Conservation (phyloP, 2,329 filamentous ascomycete species). For the Sarocladium oryzae region DNA sequence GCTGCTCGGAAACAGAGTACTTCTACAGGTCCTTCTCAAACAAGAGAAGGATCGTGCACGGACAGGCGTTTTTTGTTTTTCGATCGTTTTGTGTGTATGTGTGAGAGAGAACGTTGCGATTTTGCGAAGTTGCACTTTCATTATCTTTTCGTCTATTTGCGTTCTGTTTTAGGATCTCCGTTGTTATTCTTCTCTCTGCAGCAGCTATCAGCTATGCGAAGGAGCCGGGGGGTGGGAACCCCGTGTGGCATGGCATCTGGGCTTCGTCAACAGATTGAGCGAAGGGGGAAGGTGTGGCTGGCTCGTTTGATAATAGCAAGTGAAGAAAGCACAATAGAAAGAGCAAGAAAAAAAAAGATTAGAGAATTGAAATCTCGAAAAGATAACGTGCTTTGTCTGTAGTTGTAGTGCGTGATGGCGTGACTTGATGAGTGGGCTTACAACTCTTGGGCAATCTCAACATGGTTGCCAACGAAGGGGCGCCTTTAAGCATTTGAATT, state of each 20-base stretch:
- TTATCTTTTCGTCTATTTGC: constrained; percentile 1
- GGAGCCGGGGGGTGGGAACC: background rate
- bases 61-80: constrained; percentile 5
- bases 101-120: background rate
- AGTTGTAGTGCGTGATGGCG: background rate
- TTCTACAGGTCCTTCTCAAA: background rate
- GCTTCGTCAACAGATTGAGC: background rate
- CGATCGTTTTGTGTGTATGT: background rate
- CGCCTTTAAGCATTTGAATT: too few relatives aligned
- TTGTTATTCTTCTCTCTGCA: constrained; percentile 1
- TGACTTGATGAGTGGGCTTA: background rate
- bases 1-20: background rate
- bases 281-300: background rate
- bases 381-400: too few relatives aligned
- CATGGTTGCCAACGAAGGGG: too few relatives aligned
- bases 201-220: background rate
- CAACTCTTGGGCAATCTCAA: too few relatives aligned
- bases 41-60: constrained; percentile 3
- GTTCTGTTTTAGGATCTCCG: constrained; percentile 2
- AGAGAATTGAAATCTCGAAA: background rate
- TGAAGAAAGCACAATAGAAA: background rate
- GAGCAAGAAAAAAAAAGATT: background rate
- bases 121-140: background rate
- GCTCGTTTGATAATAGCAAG: background rate
- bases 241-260: background rate